Percentiles rank a stretch among this genome's conserved stretches.
Evolutionary conservation across 257 asterid genomes (phyloP).

Genomic region (Jasminum sambac): DNA sequence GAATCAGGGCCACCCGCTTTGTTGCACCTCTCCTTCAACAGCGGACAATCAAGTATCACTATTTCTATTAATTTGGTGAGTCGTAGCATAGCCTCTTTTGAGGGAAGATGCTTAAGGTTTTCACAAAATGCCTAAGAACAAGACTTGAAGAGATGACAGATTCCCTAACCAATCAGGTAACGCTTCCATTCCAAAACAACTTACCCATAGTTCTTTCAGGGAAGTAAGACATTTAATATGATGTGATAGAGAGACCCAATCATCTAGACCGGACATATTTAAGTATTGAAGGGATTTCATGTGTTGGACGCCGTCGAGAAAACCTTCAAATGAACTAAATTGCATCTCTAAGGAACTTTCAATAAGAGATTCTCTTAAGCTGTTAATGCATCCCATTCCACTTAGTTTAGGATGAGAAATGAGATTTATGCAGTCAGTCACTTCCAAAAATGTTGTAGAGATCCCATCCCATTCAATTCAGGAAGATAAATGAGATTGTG

Average conservation of each 20-base stretch:
- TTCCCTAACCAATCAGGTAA: constrained; percentile 32
- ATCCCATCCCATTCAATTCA: no score
- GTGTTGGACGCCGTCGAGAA: not conserved
- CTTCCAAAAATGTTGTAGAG: no score
- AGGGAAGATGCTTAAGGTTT: constrained; percentile 17
- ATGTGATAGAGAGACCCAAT: constrained; percentile 20
- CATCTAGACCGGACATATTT: not conserved
- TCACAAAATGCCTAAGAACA: accelerated
- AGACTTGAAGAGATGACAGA: not conserved
- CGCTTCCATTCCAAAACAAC: constrained; percentile 9
- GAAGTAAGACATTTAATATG: constrained; percentile 22
- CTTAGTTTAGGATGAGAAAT: not conserved
- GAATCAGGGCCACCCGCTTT: not conserved
- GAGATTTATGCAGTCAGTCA: not conserved
- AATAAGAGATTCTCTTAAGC: not conserved
- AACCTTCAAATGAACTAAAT: not conserved
- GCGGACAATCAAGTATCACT: not conserved
- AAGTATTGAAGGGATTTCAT: not conserved
- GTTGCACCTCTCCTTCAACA: not conserved
- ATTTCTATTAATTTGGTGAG: not conserved
- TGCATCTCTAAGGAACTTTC: constrained; percentile 19
- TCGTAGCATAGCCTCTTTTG: constrained; percentile 19
- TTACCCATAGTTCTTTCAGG: accelerated
- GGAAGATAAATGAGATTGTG: not conserved
- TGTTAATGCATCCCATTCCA: not conserved